Percentiles rank a stretch among this genome's conserved stretches.
Evolutionary conservation across 768 basidiomycete genomes (phyloP).

Genomic region (Suillus paluster): DNA sequence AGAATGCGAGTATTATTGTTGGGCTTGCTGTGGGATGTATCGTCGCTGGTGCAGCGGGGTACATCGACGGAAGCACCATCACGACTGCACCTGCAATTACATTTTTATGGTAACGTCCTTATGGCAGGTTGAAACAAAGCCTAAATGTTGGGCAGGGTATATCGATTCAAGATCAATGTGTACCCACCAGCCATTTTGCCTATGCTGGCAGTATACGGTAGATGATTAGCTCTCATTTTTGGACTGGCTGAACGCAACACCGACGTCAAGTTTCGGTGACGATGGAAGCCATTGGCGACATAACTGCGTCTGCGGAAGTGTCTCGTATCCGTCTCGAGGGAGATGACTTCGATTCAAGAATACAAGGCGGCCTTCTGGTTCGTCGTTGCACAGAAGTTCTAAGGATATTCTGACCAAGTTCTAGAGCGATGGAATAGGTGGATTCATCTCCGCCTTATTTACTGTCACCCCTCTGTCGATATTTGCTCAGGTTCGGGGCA

Average conservation of each 20-base stretch:
- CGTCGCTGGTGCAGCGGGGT: conserved; percentile 33
- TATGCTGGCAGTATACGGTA: too few species aligned
- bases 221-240: too few species aligned
- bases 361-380: conserved; percentile 82
- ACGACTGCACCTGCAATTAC: conserved; percentile 75
- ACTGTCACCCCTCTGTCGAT: conserved; percentile 77
- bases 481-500: conserved; percentile 65
- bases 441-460: too few species aligned
- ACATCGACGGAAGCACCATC: conserved; percentile 72
- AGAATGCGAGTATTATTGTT: too few species aligned
- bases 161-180: too few species aligned
- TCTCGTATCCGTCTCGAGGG: too few species aligned
- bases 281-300: too few species aligned
- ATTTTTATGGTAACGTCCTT: conserved; percentile 65
- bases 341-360: too few species aligned
- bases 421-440: conserved; percentile 77
- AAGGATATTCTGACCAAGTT: neutral
- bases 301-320: too few species aligned
- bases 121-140: neutral
- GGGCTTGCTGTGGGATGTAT: conserved; percentile 1
- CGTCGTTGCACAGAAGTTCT: conserved; percentile 16
- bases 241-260: too few species aligned
- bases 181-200: too few species aligned
- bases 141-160: conserved; percentile 47
- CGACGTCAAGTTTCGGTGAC: too few species aligned